Conservation (phyloP, 2,329 filamentous ascomycete species). For the Neocatenulostroma microsporum region DNA sequence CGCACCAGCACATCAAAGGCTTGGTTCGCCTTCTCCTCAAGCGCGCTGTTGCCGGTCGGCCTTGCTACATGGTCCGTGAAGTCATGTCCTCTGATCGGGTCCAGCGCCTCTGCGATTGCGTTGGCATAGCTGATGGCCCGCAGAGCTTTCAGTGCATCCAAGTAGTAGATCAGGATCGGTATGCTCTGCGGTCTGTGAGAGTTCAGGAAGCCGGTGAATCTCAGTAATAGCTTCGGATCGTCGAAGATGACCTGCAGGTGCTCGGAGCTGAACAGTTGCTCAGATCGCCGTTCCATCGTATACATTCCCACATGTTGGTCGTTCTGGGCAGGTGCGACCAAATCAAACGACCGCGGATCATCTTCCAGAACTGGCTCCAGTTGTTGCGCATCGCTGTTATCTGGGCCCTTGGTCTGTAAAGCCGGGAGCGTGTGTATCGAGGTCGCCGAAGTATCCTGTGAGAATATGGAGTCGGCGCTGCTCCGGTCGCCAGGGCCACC, state of each 20-base stretch:
- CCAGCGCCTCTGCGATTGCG: conserved; percentile 54
- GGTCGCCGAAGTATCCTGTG: conserved; percentile 30
- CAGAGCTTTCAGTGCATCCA: conserved; percentile 63
- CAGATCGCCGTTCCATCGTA: conserved; percentile 56
- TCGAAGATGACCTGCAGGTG: conserved; percentile 60
- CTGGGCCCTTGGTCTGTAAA: conserved; percentile 38
- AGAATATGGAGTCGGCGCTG: conserved; percentile 28
- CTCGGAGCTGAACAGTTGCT: conserved; percentile 57
- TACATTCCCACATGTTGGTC: conserved; percentile 33
- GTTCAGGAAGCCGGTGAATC: conserved; percentile 61
- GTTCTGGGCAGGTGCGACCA: conserved; percentile 37
- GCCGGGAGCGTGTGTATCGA: conserved; percentile 32
- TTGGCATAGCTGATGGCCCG: conserved; percentile 66
- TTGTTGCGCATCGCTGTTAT: conserved; percentile 33
- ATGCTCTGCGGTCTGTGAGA: conserved; percentile 54
- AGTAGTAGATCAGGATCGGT: conserved; percentile 61
- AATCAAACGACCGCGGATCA: conserved; percentile 48
- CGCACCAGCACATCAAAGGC: conserved; percentile 58
- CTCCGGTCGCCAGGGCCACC: conserved; percentile 25
- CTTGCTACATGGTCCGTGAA: conserved; percentile 48
- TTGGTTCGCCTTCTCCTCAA: conserved; percentile 56
- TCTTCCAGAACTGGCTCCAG: conserved; percentile 45
- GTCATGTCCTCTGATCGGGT: conserved; percentile 47
- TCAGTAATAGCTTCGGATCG: conserved; percentile 54
- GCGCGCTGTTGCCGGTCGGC: conserved; percentile 48